Conservation (phyloP, 1,284 basidiomycete species). For the Pseudozyma sp. region DNA sequence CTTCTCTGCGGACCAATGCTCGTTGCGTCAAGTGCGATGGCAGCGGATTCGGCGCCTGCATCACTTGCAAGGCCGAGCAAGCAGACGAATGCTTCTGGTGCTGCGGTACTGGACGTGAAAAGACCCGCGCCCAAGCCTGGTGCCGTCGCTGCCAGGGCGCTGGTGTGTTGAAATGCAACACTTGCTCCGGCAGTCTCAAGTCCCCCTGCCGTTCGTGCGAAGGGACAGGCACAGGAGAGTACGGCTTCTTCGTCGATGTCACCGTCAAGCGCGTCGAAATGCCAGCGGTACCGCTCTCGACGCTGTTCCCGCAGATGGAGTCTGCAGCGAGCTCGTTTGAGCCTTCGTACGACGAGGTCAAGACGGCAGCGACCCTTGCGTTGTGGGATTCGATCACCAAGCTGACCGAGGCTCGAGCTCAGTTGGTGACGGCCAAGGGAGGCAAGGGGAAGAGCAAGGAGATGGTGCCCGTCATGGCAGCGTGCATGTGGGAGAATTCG, state of each 20-base stretch:
- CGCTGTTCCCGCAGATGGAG: constrained; percentile 35
- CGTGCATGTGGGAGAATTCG: constrained; percentile 58
- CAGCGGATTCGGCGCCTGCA: constrained; percentile 30
- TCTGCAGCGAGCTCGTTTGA: constrained; percentile 1
- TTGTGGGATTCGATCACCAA: constrained; percentile 46
- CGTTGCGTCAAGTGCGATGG: constrained; percentile 48
- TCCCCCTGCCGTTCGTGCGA: constrained; percentile 48
- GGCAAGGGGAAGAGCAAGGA: constrained; percentile 35
- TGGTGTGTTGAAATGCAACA: constrained; percentile 52
- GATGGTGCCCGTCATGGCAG: constrained; percentile 54
- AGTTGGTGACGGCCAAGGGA: constrained; percentile 7
- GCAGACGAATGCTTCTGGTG: constrained; percentile 64
- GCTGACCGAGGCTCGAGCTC: constrained; percentile 33
- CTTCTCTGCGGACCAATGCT: constrained; percentile 45
- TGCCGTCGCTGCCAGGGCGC: constrained; percentile 56
- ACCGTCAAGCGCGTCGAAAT: constrained; percentile 55
- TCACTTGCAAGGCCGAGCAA: constrained; percentile 45
- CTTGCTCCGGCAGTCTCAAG: constrained; percentile 45
- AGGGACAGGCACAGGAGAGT: constrained; percentile 46
- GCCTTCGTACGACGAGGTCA: constrained; percentile 45
- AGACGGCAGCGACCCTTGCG: constrained; percentile 36
- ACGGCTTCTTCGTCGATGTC: constrained; percentile 56
- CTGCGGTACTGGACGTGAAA: constrained; percentile 51
- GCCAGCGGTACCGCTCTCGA: constrained; percentile 46
- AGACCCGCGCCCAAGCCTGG: constrained; percentile 39